Evolutionary conservation across 2,329 filamentous ascomycete species (phyloP).

Genomic region (Hypoxylon sp.): DNA sequence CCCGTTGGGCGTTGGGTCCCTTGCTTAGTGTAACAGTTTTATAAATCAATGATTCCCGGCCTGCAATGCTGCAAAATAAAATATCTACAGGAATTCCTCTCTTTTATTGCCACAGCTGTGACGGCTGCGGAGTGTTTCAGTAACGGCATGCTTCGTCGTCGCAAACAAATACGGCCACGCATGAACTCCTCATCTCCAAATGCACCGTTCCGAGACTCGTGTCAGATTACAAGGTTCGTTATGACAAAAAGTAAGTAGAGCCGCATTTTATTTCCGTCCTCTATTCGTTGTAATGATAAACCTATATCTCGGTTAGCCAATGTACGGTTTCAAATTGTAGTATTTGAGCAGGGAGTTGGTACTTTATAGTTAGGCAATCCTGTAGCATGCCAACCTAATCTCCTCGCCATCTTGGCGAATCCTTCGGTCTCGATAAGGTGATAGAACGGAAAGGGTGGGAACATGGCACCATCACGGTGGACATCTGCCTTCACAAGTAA

Average conservation of each 20-base stretch:
- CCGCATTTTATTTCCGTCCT: slow-evolving; percentile 36
- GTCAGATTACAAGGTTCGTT: slow-evolving; percentile 46
- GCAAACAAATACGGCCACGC: slow-evolving; percentile 37
- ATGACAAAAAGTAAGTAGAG: slow-evolving; percentile 40
- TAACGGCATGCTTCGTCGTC: slow-evolving; percentile 29
- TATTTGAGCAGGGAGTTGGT: slow-evolving; percentile 51
- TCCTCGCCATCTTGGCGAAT: slow-evolving; percentile 95
- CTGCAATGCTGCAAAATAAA: slow-evolving; percentile 40
- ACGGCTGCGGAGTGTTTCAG: slow-evolving; percentile 21
- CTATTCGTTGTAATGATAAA: slow-evolving; percentile 93
- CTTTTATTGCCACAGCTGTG: slow-evolving; percentile 20
- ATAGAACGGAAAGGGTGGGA: slow-evolving; percentile 96
- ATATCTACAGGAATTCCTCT: slow-evolving; percentile 43
- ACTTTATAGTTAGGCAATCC: slow-evolving; percentile 99
- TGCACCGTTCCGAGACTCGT: slow-evolving; percentile 46
- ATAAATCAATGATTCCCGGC: slow-evolving; percentile 35
- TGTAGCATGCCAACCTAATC: slow-evolving; percentile 86
- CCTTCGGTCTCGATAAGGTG: slow-evolving; percentile 98
- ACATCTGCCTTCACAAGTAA: slow-evolving; percentile 96
- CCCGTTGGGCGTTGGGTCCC: slow-evolving; percentile 21
- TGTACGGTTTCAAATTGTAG: not conserved
- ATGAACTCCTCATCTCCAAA: slow-evolving; percentile 47
- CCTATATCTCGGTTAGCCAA: slow-evolving; percentile 63
- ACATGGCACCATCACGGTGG: slow-evolving; percentile 98
- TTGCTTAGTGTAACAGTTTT: slow-evolving; percentile 28